Percentiles rank a stretch among this genome's conserved stretches.
Evolutionary conservation across 2,329 filamentous ascomycete genomes (phyloP).

Genomic region (Moelleriella libera): DNA sequence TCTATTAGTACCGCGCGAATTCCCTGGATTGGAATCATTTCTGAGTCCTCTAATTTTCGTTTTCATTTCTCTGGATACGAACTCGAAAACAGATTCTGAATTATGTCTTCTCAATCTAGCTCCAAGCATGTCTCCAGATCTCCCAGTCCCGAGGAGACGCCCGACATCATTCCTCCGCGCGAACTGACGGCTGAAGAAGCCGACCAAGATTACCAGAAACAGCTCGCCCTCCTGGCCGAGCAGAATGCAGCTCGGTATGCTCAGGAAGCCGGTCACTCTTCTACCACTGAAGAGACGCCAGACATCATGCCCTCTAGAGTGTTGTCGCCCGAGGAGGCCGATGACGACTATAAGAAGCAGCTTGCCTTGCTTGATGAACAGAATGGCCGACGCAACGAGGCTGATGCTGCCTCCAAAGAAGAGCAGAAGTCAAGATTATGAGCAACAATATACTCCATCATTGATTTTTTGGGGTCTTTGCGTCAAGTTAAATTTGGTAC

Average conservation of each 20-base stretch:
- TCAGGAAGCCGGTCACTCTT: not conserved
- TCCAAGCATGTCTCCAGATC: not conserved
- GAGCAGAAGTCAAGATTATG: no score
- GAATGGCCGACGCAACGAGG: not conserved
- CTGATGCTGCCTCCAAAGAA: no score
- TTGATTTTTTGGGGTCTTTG: no score
- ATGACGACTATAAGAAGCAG: slow-evolving; percentile 3
- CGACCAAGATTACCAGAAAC: not conserved
- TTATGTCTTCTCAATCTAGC: not conserved
- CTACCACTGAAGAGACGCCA: not conserved
- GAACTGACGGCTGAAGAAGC: not conserved
- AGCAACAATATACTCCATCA: no score
- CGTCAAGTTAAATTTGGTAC: no score
- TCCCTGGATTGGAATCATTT: not conserved
- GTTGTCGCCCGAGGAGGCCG: slow-evolving; percentile 1
- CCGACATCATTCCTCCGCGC: not conserved
- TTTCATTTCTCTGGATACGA: not conserved
- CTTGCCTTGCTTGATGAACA: slow-evolving; percentile 1
- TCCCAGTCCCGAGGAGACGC: not conserved
- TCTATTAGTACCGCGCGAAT: not conserved
- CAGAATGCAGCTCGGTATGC: not conserved
- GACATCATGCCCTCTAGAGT: not conserved
- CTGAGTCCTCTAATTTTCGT: not conserved
- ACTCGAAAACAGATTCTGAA: not conserved
- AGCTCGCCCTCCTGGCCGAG: not conserved